Evolutionary conservation across 108 stramenopile genomes (phyloP).

Genomic region (Cylindrotheca closterium): DNA sequence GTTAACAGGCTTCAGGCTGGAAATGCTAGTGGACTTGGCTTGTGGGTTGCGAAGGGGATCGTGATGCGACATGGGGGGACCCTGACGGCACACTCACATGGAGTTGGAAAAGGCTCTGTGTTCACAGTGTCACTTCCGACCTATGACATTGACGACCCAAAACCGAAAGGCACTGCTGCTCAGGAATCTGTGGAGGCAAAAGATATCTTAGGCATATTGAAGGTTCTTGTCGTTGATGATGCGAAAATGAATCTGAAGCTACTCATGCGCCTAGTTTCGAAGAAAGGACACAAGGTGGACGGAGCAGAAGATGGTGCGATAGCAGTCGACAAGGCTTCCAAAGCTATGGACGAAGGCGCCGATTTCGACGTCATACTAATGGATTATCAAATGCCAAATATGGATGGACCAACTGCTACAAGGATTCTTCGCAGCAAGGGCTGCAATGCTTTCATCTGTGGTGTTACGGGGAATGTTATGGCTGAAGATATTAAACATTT

Average conservation of each 20-base stretch:
- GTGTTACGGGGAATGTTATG: conserved; percentile 40
- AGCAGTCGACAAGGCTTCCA: neutral
- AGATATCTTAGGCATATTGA: neutral
- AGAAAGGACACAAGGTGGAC: conserved; percentile 25
- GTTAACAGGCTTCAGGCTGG: conserved; percentile 50
- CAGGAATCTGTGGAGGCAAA: neutral
- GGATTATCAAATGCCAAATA: conserved; percentile 45
- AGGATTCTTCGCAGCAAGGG: conserved; percentile 33
- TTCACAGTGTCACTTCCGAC: conserved; percentile 51
- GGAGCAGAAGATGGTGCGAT: conserved; percentile 34
- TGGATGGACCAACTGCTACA: conserved; percentile 41
- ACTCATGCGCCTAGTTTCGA: conserved; percentile 21
- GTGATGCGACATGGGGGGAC: conserved; percentile 44
- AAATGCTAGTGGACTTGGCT: conserved; percentile 48
- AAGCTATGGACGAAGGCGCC: neutral
- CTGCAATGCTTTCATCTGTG: conserved; percentile 32
- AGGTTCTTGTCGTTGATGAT: conserved; percentile 31
- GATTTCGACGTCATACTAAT: conserved; percentile 7
- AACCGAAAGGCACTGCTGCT: neutral
- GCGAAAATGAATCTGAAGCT: conserved; percentile 35
- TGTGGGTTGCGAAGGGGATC: conserved; percentile 46
- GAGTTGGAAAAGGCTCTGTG: conserved; percentile 41
- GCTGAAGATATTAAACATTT: conserved; percentile 39
- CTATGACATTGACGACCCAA: conserved; percentile 11
- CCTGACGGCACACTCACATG: conserved; percentile 34